Base-by-base conservation (phyloP, 1,284 basidiomycete species). In the Mycosarcoma maydis region DNA sequence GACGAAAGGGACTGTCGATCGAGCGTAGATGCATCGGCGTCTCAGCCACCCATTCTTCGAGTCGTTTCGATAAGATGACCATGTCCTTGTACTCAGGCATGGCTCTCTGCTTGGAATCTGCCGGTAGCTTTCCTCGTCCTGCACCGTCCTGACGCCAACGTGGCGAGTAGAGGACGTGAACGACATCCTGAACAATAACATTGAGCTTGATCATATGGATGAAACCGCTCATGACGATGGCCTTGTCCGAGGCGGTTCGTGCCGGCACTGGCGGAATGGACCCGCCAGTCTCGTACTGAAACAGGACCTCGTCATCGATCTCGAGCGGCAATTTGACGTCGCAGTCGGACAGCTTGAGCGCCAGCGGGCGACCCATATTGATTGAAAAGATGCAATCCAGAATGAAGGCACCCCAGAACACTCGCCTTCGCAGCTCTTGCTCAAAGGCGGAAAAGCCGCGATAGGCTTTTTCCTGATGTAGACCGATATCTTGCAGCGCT, bases 341-440 rank as follows among this genome's bases (percentile, higher is more conserved):
- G 59, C 72, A 72, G 38, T 78, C 76, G 10, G 54, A 54, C 1
- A 76, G 48, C 33, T 70, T 72, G 34, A 78, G 53, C 8, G 60
- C 76, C 5, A 61, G 33, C n/a, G 76, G 76, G 10, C 76, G 50
- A 17, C 75, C 76, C 69, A 78, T 67, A 50, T 76, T 75, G 60
- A 72, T 61, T n/a, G 75, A 56, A 33, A 79, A 68, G 58, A 74
- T 62, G 62, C 77, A 57, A 39, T 78, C 62, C 17, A 81, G 58
- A 26, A 76, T 73, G 36, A 72, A 70, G n/a, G 69, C 65, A 45
- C 65, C 56, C 77, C 78, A 72, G 54, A 81, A 75, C 17, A 73
- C 64, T 17, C 70, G 44, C 8, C 76, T 50, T 4, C 74, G 62
- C 6, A 72, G 40, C 46, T 78, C 72, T 37, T 74, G 72, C 47